phyloP scores from a whole-genome alignment of 495 filamentous ascomycete genomes.

The Neurospora sp. region DNA sequence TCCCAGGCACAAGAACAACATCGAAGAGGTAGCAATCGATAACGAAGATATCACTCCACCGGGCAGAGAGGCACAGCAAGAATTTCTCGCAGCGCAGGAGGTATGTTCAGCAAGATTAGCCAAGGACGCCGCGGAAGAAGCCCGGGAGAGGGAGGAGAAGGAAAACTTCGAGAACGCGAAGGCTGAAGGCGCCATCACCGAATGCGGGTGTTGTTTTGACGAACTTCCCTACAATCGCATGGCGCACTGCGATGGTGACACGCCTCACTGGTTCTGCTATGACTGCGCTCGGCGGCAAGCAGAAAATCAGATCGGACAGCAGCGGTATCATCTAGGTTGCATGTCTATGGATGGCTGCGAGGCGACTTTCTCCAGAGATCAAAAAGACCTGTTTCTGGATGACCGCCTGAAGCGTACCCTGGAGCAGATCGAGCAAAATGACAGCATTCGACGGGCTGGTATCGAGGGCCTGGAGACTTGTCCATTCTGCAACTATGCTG shows the following conservation, averaged over 20 bases:
- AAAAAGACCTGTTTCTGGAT: slow-evolving; percentile 48
- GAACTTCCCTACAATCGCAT: slow-evolving; percentile 56
- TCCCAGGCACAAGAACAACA: slow-evolving; percentile 4
- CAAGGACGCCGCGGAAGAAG: slow-evolving; percentile 19
- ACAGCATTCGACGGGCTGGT: slow-evolving; percentile 52
- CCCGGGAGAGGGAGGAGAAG: slow-evolving; percentile 27
- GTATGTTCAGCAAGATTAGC: slow-evolving; percentile 9
- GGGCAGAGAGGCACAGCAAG: slow-evolving; percentile 14
- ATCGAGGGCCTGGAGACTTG: slow-evolving; percentile 60
- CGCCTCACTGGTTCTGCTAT: slow-evolving; percentile 52
- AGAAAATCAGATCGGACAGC: slow-evolving; percentile 55
- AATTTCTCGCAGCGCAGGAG: slow-evolving; percentile 18
- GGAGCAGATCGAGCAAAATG: slow-evolving; percentile 59
- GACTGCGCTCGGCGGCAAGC: slow-evolving; percentile 54
- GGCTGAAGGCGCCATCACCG: slow-evolving; percentile 39
- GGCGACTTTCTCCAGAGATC: slow-evolving; percentile 30
- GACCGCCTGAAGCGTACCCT: slow-evolving; percentile 45
- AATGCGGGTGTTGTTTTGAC: slow-evolving; percentile 63
- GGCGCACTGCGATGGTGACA: slow-evolving; percentile 51
- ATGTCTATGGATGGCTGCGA: slow-evolving; percentile 41
- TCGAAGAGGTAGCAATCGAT: slow-evolving; percentile 14
- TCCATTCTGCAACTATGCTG: slow-evolving; percentile 77
- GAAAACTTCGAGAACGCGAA: slow-evolving; percentile 35
- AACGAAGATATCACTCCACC: neutral
- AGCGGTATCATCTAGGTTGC: slow-evolving; percentile 48